These are phyloP conservation scores for Artemisia tridentata DNA, from an alignment of 129 eudicot species.

Conservation along the genomic window DNA sequence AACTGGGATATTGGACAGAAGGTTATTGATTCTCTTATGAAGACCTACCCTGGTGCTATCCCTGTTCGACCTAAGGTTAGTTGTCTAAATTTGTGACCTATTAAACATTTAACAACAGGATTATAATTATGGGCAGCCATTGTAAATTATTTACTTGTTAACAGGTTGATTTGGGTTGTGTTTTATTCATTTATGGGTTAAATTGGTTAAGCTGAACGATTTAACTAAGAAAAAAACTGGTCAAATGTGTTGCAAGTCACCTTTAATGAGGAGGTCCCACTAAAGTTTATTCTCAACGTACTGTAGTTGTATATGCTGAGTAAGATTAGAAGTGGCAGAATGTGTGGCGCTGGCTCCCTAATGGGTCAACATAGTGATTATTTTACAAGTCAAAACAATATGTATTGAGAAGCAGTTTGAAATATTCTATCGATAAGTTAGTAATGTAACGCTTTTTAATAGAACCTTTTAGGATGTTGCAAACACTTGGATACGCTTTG, in stretches of 20 bases:
- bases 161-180: not conserved
- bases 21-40: slow-evolving; percentile 49
- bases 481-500: not conserved
- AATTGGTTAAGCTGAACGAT: not conserved
- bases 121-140: not conserved
- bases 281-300: no score
- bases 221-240: not conserved
- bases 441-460: not conserved
- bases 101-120: not conserved
- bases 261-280: not conserved
- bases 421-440: no score
- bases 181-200: not conserved
- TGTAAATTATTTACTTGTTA: not conserved
- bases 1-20: slow-evolving; percentile 78
- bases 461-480: not conserved
- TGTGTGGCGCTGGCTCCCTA: no score
- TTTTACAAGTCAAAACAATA: no score
- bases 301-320: no score
- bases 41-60: slow-evolving; percentile 67
- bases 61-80: slow-evolving; percentile 88
- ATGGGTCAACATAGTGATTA: no score
- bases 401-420: no score
- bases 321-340: no score
- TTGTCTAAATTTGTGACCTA: not conserved
- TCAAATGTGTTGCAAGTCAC: not conserved